phyloP scores from a whole-genome alignment of 176 grass and related monocot genomes.

The Triticum timopheevii region DNA sequence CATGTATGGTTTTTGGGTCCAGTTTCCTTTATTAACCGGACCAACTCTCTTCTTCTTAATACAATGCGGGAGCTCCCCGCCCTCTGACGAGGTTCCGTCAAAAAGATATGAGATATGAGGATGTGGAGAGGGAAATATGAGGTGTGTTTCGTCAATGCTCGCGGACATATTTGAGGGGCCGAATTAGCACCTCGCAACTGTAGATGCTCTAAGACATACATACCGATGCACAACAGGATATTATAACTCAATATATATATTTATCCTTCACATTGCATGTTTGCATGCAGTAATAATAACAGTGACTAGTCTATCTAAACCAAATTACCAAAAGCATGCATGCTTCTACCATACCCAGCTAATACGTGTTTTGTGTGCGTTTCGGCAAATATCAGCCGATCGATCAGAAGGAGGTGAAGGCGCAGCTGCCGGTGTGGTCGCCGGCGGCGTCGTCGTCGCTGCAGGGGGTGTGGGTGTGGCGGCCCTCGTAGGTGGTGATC shows the following conservation, averaged over 20 bases:
- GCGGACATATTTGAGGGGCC: too few relatives aligned
- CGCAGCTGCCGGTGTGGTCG: slow-evolving; percentile 54
- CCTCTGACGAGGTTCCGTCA: too few relatives aligned
- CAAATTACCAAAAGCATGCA: neutral
- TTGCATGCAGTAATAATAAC: neutral
- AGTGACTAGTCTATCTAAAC: slow-evolving; percentile 1
- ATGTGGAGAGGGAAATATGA: too few relatives aligned
- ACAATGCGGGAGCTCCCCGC: too few relatives aligned
- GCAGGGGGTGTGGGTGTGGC: slow-evolving; percentile 83
- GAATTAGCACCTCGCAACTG: too few relatives aligned
- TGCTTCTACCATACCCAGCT: neutral
- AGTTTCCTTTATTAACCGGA: too few relatives aligned
- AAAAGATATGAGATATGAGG: too few relatives aligned
- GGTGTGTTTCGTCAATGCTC: too few relatives aligned
- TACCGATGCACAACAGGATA: neutral
- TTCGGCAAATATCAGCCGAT: neutral
- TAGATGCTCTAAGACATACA: neutral
- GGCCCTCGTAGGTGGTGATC: slow-evolving; percentile 94
- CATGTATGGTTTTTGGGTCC: too few relatives aligned
- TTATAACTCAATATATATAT: neutral
- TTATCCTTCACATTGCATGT: neutral
- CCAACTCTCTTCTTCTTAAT: too few relatives aligned
- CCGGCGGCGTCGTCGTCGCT: slow-evolving; percentile 54
- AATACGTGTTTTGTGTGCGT: neutral
- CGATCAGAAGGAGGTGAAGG: slow-evolving; percentile 76